Base-by-base conservation (phyloP, 2,329 filamentous ascomycete genomes). In the Remersonia thermophila region DNA sequence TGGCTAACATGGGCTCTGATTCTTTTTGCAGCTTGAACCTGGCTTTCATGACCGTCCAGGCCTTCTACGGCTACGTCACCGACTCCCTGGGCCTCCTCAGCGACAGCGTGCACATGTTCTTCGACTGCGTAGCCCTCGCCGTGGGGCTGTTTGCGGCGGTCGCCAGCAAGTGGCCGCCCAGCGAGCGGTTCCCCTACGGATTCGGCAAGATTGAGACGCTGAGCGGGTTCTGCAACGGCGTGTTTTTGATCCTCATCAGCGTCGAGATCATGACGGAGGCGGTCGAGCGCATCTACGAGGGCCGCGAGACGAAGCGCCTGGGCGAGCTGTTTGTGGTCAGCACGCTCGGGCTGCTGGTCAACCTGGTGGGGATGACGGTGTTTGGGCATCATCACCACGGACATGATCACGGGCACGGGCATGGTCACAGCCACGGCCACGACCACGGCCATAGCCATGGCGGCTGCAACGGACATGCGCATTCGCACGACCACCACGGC, bases 101-200 rank as follows among this genome's bases (percentile, higher is more conserved):
- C 47, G 91, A 98, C 59, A 96, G 87, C 51, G 91, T 98, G 44
- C 91, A 98, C 61, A 98, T 98, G 91, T 89, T 98, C 52, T 96
- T 98, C 51, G 91, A 98, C 59, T 98, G 91, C 48, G 77, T 95
- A 26, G 91, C 89, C 14, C 70, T 98, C 18, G 75, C 83, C 2
- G 86, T 98, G 26, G 91, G 91, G 9, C 67, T 98, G 8, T 80
- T 89, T 49, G 91, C 91, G 18, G 81, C 89, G 2, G 86, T 98
- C 5, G 84, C 94, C 66, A 91, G 84, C 60, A 96, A 96, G 59
- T 95, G 91, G 87, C 86, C 87, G 1, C 82, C 86, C 1, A 94
- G 81, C 54, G 70, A 82, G 40, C 71, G 79, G 14, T 96, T 94
- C 50, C 91, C 91, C 0, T 96, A 95, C 53, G 91, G 91, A 0